These are phyloP conservation scores for Penicillium sp. DNA, from an alignment of 2,329 filamentous ascomycete genomes.

Conservation along the genomic window DNA sequence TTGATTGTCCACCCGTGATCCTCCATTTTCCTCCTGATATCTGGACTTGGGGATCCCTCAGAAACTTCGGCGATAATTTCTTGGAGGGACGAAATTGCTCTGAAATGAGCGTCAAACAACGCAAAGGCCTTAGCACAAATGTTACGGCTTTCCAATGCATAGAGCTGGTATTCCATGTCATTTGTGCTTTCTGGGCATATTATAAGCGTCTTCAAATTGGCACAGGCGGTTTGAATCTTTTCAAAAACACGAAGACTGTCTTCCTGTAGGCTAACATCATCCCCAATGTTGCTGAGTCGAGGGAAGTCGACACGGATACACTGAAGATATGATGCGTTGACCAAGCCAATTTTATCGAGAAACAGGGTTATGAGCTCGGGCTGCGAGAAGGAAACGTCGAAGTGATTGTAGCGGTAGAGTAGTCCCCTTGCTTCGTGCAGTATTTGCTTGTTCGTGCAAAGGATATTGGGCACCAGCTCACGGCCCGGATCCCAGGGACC, in stretches of 20 bases:
- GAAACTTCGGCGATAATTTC: not conserved
- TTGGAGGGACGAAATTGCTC: not conserved
- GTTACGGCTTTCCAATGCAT: not conserved
- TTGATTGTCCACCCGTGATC: not conserved
- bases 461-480: not conserved
- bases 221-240: not conserved
- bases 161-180: not conserved
- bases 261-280: not conserved
- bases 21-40: not conserved
- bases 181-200: not conserved
- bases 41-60: not conserved
- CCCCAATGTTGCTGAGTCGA: not conserved
- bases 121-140: not conserved
- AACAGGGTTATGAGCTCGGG: not conserved
- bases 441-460: not conserved
- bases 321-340: not conserved
- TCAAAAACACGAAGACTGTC: not conserved
- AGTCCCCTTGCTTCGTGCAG: conserved; percentile 1
- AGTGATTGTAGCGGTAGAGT: conserved; percentile 4
- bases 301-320: conserved; percentile 4
- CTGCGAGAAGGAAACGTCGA: not conserved
- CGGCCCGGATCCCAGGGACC: not conserved
- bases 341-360: not conserved
- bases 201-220: not conserved
- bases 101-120: not conserved